These are phyloP conservation scores for Abrus pulchellus DNA, from an alignment of 306 rosid genomes.

Conservation along the genomic window DNA sequence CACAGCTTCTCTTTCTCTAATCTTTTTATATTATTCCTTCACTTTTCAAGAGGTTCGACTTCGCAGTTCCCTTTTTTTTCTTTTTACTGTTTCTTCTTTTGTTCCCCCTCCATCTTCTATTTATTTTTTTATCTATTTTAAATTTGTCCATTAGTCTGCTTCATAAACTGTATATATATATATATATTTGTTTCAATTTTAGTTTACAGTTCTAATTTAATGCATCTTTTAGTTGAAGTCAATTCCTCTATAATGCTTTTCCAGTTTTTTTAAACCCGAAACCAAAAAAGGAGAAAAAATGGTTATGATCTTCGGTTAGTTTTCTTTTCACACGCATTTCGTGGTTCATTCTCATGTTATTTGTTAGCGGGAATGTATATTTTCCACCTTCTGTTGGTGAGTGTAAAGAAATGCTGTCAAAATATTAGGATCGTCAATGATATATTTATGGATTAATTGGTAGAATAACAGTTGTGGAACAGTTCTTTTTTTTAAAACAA, in stretches of 20 bases:
- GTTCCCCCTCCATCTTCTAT: background rate
- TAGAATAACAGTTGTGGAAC: no score
- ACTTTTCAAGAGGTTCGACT: conserved; percentile 36
- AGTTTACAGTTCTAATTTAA: background rate
- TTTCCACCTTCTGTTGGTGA: background rate
- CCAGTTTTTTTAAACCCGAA: background rate
- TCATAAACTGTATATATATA: background rate
- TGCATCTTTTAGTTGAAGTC: background rate
- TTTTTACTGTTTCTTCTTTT: background rate
- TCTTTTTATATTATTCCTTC: conserved; percentile 5
- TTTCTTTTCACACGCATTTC: background rate
- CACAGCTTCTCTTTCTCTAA: background rate
- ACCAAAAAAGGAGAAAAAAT: background rate
- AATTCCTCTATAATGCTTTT: background rate
- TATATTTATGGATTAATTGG: no score
- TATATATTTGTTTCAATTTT: background rate
- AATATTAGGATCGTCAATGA: background rate
- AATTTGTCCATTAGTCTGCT: background rate
- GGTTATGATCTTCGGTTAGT: conserved; percentile 12
- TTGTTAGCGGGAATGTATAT: background rate
- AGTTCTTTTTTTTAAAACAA: no score
- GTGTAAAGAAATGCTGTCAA: background rate
- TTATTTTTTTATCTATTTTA: background rate
- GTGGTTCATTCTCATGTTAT: background rate
- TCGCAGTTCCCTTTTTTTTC: background rate